Base-by-base conservation (phyloP, 2,329 filamentous ascomycete species). In the Hirsutella minnesotensis region DNA sequence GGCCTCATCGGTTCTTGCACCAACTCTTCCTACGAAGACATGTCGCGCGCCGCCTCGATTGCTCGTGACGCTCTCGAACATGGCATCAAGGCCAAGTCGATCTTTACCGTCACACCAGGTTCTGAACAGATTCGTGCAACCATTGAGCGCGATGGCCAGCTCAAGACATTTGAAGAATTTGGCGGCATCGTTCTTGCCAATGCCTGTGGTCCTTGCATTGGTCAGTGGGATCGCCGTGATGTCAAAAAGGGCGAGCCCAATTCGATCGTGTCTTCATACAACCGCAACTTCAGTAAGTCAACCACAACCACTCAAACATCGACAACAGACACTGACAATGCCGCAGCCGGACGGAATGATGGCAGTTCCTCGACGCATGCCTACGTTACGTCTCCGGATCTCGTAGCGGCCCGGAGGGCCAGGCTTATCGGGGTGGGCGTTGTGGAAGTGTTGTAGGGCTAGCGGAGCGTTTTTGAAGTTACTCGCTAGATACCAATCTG, bases 271-370 rank as follows among this genome's bases (percentile, higher is more conserved):
- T 90, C 88, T 9, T 95, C 89, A 1, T 98, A 95, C 71, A 98
- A 98, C 75, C 86, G 92, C 47, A 98, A 98, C 68, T 98, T 98
- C 72, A 86, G n/a, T n/a, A n/a, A n/a, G n/a, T n/a, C n/a, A n/a
- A n/a, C n/a, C n/a, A n/a, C n/a, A n/a, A n/a, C n/a, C n/a, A n/a
- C n/a, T n/a, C n/a, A n/a, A n/a, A n/a, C n/a, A n/a, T n/a, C n/a
- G n/a, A n/a, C n/a, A n/a, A n/a, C n/a, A n/a, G n/a, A n/a, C n/a
- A n/a, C n/a, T n/a, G n/a, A n/a, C n/a, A n/a, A n/a, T n/a, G n/a
- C n/a, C n/a, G n/a, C n/a, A 27, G 12, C 86, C 40, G 90, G 87
- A 47, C 85, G 92, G 51, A 98, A 98, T 62, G 92, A 98, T 58
- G 92, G 92, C 48, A 98, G 98, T 69, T 81, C 86, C 19, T 81